These are phyloP conservation scores for Myxozyma nipponensis DNA, from an alignment of 805 yeast species.

Conservation along the genomic window DNA sequence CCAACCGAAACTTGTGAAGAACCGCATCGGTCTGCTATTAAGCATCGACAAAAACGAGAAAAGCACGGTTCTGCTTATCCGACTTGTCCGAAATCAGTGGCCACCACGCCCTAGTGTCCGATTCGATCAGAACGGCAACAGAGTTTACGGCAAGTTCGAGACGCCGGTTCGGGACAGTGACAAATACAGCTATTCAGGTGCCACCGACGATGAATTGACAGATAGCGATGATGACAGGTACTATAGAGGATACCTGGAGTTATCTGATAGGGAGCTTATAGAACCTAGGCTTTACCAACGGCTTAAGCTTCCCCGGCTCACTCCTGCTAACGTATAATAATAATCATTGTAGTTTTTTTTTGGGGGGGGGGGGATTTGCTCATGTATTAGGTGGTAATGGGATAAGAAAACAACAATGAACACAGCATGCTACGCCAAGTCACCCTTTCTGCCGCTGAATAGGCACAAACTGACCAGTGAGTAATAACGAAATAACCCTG, in stretches of 20 bases:
- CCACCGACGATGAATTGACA: not conserved
- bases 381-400: too few species aligned
- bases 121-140: not conserved
- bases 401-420: not conserved
- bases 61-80: not conserved
- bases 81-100: not conserved
- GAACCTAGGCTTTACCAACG: not conserved
- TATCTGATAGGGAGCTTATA: not conserved
- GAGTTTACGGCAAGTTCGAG: not conserved
- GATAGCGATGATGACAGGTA: not conserved
- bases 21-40: not conserved
- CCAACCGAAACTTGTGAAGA: not conserved
- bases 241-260: not conserved
- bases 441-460: conserved; percentile 39
- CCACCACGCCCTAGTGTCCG: not conserved
- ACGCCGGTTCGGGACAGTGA: not conserved
- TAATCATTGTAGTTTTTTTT: too few species aligned
- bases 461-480: conserved; percentile 47
- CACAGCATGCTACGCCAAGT: not conserved
- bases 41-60: not conserved
- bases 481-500: conserved; percentile 40
- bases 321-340: too few species aligned
- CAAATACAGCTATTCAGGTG: too few species aligned
- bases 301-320: too few species aligned
- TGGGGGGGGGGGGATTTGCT: too few species aligned